Evolutionary conservation across 441 rosid genomes (phyloP).

Genomic region (Adansonia gregorii): DNA sequence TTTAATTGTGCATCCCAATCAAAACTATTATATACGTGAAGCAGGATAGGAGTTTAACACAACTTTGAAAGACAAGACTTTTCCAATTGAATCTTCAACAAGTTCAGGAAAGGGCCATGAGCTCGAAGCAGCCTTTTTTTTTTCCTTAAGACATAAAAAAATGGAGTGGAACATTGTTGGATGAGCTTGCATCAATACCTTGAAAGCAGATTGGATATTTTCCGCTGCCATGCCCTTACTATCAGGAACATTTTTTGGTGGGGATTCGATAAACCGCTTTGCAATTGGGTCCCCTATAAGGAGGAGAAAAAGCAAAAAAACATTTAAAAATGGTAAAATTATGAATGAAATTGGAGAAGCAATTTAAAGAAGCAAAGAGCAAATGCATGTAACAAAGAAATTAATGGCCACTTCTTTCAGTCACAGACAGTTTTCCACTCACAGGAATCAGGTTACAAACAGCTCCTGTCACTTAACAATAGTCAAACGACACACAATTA

Average conservation of each 20-base stretch:
- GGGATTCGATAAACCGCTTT: constrained; percentile 52
- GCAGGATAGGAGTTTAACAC: background rate
- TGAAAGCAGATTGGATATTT: constrained; percentile 36
- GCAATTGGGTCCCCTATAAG: constrained; percentile 74
- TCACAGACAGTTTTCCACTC: background rate
- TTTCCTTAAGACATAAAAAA: constrained; percentile 4
- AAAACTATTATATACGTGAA: background rate
- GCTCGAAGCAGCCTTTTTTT: constrained; percentile 14
- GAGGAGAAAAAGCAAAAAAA: constrained; percentile 22
- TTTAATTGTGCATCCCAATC: background rate
- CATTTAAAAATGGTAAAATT: constrained; percentile 14
- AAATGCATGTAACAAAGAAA: background rate
- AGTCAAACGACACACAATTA: background rate
- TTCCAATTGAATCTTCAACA: constrained; percentile 3
- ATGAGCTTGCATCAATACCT: constrained; percentile 40
- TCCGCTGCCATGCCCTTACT: constrained; percentile 40
- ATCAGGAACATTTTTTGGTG: constrained; percentile 43
- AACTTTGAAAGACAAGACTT: background rate
- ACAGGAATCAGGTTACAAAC: constrained; percentile 6
- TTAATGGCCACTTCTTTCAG: background rate
- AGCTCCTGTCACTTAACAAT: background rate
- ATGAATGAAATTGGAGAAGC: constrained; percentile 4
- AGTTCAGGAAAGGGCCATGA: background rate
- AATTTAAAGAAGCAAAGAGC: constrained; percentile 9
- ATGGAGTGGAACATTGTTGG: background rate